Evolutionary conservation across 1,139 yeast genomes (phyloP), one percentile per base, ranked within the genome.

Genomic region (Arxiozyma bovina): DNA sequence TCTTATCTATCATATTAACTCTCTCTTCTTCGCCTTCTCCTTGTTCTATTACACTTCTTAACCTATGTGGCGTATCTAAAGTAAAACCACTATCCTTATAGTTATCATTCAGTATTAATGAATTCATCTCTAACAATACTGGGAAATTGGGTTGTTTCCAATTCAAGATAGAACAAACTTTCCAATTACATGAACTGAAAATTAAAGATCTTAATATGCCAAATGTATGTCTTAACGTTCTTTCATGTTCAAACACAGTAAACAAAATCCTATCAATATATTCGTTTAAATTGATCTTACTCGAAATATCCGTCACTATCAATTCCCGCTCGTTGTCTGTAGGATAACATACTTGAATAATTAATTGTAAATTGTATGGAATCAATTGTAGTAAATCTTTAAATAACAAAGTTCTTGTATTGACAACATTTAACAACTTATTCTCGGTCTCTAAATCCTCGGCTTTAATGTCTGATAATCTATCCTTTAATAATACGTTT

Each of bases 61-160:
- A 8, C 11, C 30, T 7, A 27, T 27, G 30, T 27, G 30, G 30
- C 11, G 30, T 27, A 27, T 27, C 30, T 74, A 67, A 74, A 67
- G 25, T 67, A 58, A 75, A 76, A 51, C 60, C 58, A 48, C 72
- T 65, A 42, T 41, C 22, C 34, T 60, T 55, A 45, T 68, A 65
- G 58, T 34, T 34, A 6, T 34, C 40, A 74, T 72, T 55, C 45
- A 68, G 65, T 58, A 74, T 72, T 42, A 84, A 74, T 15, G 89
- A 88, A 63, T 82, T 85, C 80, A 91, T 81, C 53, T 84, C 81
- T 70, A 87, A 86, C 61, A 93, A 85, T 0, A 93, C 98, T 0
- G 99, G 97, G 71, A 87, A 93, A 70, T 91, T 93, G 5, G 99
- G 99, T 71, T 93, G 99, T 70, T 93, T 93, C 99, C 99, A 93